phyloP scores from a whole-genome alignment of 2,329 filamentous ascomycete genomes.

The Rutstroemia sp. region DNA sequence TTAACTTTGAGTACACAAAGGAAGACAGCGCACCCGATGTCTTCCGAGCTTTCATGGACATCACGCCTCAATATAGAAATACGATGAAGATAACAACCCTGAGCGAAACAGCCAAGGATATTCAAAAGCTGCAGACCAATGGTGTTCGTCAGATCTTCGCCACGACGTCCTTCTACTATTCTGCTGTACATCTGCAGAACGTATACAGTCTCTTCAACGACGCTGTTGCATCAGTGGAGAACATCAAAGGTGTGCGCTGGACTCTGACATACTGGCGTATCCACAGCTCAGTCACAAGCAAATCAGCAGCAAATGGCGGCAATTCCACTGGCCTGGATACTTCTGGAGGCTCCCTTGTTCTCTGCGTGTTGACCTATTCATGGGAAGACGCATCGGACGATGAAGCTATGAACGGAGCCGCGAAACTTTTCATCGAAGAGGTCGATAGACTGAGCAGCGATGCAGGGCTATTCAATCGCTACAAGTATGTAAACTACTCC shows the following conservation, averaged over 20 bases:
- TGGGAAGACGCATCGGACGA: not conserved
- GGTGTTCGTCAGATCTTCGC: not conserved
- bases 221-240: not conserved
- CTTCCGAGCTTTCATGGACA: not conserved
- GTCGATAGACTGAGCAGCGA: not conserved
- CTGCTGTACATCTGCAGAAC: not conserved
- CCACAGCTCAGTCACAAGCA: not conserved
- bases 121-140: not conserved
- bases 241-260: not conserved
- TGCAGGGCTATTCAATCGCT: not conserved
- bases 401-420: not conserved
- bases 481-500: not conserved
- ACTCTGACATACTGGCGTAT: not conserved
- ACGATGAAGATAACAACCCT: not conserved
- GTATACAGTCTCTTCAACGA: not conserved
- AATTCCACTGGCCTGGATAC: not conserved
- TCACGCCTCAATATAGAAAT: not conserved
- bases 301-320: not conserved
- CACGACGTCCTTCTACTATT: not conserved
- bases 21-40: not conserved
- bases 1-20: not conserved
- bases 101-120: not conserved
- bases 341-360: not conserved
- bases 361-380: not conserved
- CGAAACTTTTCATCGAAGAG: not conserved